Evolutionary conservation across 495 filamentous ascomycete genomes (phyloP), one percentile per base, ranked within the genome.

Genomic region (Xylaria nigripes): DNA sequence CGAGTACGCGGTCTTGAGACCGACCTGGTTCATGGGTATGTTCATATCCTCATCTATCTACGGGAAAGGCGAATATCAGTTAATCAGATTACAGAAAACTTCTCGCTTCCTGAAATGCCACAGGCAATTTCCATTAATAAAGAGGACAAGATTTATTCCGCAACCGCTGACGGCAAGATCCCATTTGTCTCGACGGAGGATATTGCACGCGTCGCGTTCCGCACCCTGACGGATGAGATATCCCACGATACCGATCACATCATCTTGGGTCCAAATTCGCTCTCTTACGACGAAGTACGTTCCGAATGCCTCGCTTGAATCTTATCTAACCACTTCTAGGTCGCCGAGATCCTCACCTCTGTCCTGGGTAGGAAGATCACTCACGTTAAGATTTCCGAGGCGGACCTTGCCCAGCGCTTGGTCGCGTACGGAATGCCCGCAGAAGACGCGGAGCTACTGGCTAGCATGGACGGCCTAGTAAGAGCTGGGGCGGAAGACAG

Each of bases 1-100:
- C 1, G 73, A 79, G 32, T 75, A 68, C 65, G 61, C 58, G 19
- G 70, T 73, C 15, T 48, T 76, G 21, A 36, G 70, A 47, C 68
- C 72, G 4, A 71, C 64, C 38, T 77, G 73, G 74, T 76, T 76
- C 55, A 74, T 72, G 61, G 61, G 72, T 78, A 59, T 45, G 62
- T 60, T 47, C 23, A 4, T 30, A 10, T 45, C 61, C 58, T 47
- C 23, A 4, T 30, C 5, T 6, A 32, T 50, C 36, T 34, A 10
- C 4, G 1, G 36, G 23, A 45, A 4, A 19, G 43, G 12, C 15
- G 43, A 19, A 19, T 45, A 22, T 25, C 3, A 24, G 43, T 12
- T 21, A 12, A 3, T 24, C 19, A 27, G 13, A 34, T 12, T 32
- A 13, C 32, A 56, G 64, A 72, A 40, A 68, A 68, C 49, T 56